Base-by-base conservation (phyloP, 2,329 filamentous ascomycete genomes). In the Plectosphaerella sp. region DNA sequence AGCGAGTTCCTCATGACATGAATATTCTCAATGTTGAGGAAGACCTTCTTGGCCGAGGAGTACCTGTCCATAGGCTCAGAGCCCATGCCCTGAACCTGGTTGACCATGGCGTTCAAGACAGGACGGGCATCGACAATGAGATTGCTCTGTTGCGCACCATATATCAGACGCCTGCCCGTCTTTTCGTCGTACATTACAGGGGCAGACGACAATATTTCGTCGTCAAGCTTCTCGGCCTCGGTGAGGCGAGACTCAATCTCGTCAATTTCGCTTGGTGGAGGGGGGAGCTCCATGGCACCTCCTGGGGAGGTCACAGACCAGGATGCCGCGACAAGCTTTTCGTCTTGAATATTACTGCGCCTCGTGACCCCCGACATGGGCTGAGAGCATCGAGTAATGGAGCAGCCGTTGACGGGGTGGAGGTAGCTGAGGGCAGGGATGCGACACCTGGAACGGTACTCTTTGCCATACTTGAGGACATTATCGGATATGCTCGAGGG, bases 41-140 rank as follows among this genome's bases (percentile, higher is more conserved):
- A 99, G 28, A 88, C 87, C 69, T 97, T 96, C 54, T 87, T 87
- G 15, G 91, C 91, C 62, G 92, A 93, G 56, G 88, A 90, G 73
- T 99, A 99, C 69, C 96, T 88, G 58, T 96, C 90, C 89, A 97
- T 97, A 63, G 97, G 96, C 70, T 99, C 94, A 1, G 93, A 96
- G 2, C 94, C 94, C 67, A 92, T 85, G 7, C 94, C 94, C 57
- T 93, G 86, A 4, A 92, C 89, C 67, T 97, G 92, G 81, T 97
- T 97, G 7, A 91, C 91, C 59, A 92, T 85, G 18, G 94, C 94
- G 67, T 99, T 99, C 60, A 99, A 86, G 4, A 88, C 94, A 15
- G 94, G 94, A 45, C 94, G 84, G 45, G 94, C 94, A 73, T 99
- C 94, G 45, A 99, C 91, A 59, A 99, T 99, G 54, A 97, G 74